Evolutionary conservation across 441 rosid genomes (phyloP).

Genomic region (Arabidopsis lyrata): DNA sequence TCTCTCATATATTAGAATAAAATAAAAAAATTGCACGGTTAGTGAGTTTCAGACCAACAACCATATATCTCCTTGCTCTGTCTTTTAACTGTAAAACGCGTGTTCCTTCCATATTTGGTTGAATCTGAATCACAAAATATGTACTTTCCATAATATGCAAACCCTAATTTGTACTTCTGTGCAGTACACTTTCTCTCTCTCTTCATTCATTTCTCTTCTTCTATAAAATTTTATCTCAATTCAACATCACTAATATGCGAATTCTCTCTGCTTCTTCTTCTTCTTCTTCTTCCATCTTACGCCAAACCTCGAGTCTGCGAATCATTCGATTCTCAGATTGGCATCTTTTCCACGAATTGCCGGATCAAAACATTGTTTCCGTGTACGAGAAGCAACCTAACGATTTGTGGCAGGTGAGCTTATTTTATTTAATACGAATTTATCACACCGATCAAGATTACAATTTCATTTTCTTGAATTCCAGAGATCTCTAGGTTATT

Average conservation of each 20-base stretch:
- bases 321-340: conserved; percentile 11
- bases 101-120: conserved; percentile 32
- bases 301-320: neutral
- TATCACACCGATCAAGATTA: neutral
- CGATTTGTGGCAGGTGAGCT: neutral
- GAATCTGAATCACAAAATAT: conserved; percentile 12
- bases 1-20: no score
- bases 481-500: neutral
- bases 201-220: conserved; percentile 28
- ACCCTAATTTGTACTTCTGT: conserved; percentile 44
- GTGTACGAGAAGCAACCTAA: conserved; percentile 17
- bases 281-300: conserved; percentile 22
- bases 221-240: conserved; percentile 24
- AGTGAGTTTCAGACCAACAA: conserved; percentile 33
- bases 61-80: conserved; percentile 24
- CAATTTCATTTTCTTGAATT: neutral
- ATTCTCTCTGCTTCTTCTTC: conserved; percentile 20
- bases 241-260: neutral
- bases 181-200: conserved; percentile 44
- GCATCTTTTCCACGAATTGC: neutral
- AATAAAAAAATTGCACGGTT: neutral
- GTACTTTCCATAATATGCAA: conserved; percentile 31
- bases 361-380: neutral
- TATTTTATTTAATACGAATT: no score
- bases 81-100: conserved; percentile 27